Evolutionary conservation across 2,329 filamentous ascomycete genomes (phyloP), one percentile per base, ranked within the genome.

Genomic region (Xylariaceae sp.): DNA sequence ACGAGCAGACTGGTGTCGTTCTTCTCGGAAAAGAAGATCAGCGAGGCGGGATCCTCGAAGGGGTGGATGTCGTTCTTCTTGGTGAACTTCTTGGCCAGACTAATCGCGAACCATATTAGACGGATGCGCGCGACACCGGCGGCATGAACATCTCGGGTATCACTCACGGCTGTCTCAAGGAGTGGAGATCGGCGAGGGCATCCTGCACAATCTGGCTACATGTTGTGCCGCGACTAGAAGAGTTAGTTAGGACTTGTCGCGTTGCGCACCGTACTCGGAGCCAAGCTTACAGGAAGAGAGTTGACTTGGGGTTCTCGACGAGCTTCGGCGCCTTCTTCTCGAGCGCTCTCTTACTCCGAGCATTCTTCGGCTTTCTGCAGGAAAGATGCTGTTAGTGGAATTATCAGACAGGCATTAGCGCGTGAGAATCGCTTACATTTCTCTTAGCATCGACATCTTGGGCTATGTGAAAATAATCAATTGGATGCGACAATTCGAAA

Each of bases 31-130:
- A 99, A 92, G 80, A 99, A 99, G 76, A 97, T 91, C 66, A 97
- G 83, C 56, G 89, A 93, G 34, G 88, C 81, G 64, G 89, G 79
- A 73, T 95, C 92, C 75, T 97, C 93, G 75, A 99, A 99, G 1
- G 94, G 94, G 75, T 94, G 92, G 69, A 96, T 88, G 67, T 86
- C 82, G 76, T 99, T 99, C 80, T 97, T 97, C 83, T 97, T 99
- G 76, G 86, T 90, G 79, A 99, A 96, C 67, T 92, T 92, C 75
- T 95, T 88, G 65, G 88, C 87, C 62, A 93, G 82, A 23, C 63
- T 65, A 50, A 30, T 30, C 11, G 34, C 30, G 17, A 13, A 10
- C 6, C 4, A 9, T 30, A 50, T 64, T 10, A 64, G 49, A 1
- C 10, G 1, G 30, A 48, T n/a, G 11, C 35, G 4, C 7, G 8